phyloP scores from a whole-genome alignment of 1,284 basidiomycete genomes.

The Trametes hirsuta region DNA sequence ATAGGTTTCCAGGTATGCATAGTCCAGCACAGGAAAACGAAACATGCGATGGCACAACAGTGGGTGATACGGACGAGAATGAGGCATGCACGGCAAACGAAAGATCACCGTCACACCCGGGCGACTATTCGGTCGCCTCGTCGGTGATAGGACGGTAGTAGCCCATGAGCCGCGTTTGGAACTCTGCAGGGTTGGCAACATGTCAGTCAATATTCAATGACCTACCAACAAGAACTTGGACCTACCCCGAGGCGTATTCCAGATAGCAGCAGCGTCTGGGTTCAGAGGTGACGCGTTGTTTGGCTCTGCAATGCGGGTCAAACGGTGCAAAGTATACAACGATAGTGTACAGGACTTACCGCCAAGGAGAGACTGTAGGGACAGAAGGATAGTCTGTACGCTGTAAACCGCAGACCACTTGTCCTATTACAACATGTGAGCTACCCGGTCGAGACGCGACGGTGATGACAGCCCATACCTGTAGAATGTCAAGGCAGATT shows the following conservation, averaged over 20 bases:
- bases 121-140: slow-evolving; percentile 42
- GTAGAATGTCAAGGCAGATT: slow-evolving; percentile 85
- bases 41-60: slow-evolving; percentile 19
- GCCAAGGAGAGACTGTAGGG: slow-evolving; percentile 82
- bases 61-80: slow-evolving; percentile 17
- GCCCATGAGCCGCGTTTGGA: slow-evolving; percentile 73
- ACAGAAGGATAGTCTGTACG: slow-evolving; percentile 86
- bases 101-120: neutral
- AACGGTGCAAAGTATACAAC: neutral
- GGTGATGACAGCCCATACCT: slow-evolving; percentile 45
- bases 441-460: neutral
- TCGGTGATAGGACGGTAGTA: slow-evolving; percentile 68
- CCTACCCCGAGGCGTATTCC: slow-evolving; percentile 70
- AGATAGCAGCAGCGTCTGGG: slow-evolving; percentile 77
- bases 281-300: slow-evolving; percentile 90
- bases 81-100: slow-evolving; percentile 13
- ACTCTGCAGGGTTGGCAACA: slow-evolving; percentile 46
- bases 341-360: slow-evolving; percentile 49
- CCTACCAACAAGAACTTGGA: neutral
- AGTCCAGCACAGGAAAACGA: slow-evolving; percentile 22
- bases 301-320: slow-evolving; percentile 59
- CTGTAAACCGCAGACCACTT: slow-evolving; percentile 92
- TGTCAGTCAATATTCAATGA: neutral
- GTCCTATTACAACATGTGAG: slow-evolving; percentile 51
- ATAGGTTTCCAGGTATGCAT: slow-evolving; percentile 19